Evolutionary conservation across 83 land plant genomes (phyloP).

Genomic region (Isoetes engelmannii): DNA sequence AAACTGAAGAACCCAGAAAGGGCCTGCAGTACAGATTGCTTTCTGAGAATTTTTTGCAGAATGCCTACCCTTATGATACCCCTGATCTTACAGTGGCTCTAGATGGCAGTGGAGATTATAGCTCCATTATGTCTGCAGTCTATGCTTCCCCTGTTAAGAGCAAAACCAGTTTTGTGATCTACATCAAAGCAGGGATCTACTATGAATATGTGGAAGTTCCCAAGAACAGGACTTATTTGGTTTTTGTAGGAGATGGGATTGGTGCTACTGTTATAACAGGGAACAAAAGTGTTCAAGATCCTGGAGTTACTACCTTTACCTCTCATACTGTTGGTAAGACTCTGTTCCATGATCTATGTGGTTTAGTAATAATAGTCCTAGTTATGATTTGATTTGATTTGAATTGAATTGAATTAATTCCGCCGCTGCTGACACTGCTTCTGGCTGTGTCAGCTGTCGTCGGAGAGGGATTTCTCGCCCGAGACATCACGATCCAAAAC

Average conservation of each 20-base stretch:
- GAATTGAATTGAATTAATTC: not conserved
- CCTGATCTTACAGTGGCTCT: constrained; percentile 4
- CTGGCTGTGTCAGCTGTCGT: not conserved
- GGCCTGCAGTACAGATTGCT: not conserved
- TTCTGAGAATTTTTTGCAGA: not conserved
- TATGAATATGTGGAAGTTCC: constrained; percentile 3
- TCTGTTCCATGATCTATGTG: not conserved
- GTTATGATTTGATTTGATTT: not conserved
- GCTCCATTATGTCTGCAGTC: not conserved
- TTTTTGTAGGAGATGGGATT: constrained; percentile 13
- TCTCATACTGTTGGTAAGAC: constrained; percentile 2
- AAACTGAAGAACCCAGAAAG: not conserved
- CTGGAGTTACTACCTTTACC: constrained; percentile 3
- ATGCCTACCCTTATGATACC: not conserved
- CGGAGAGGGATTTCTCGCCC: constrained; percentile 6
- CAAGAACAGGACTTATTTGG: not conserved
- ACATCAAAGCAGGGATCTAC: constrained; percentile 11
- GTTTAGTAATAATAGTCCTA: not conserved
- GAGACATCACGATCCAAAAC: constrained; percentile 4
- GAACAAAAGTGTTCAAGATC: constrained; percentile 8
- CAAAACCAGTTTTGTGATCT: not conserved
- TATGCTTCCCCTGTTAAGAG: not conserved
- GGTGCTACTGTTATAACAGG: constrained; percentile 6
- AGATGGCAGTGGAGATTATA: constrained; percentile 1
- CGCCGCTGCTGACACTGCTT: not conserved